Conservation (phyloP, 2,329 filamentous ascomycete genomes). For the Colletotrichum sp. region DNA sequence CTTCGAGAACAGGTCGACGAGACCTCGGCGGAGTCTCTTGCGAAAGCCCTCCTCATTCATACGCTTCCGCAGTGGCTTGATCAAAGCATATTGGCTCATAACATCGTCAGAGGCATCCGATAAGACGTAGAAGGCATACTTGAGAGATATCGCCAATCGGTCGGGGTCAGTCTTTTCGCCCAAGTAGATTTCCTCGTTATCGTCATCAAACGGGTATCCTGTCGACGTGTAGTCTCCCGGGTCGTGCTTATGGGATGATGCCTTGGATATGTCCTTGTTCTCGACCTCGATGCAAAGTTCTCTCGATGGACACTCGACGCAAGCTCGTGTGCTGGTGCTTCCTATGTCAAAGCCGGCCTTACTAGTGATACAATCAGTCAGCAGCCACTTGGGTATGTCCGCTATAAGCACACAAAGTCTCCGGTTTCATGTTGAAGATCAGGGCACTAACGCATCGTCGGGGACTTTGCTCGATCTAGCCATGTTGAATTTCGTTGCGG, state of each 20-base stretch:
- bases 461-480: not conserved
- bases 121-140: conserved; percentile 23
- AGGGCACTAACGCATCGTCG: not conserved
- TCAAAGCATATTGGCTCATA: not conserved
- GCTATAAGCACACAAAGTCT: not conserved
- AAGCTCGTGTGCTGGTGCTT: conserved; percentile 23
- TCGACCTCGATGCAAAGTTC: not conserved
- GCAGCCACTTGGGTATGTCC: not conserved
- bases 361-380: not conserved
- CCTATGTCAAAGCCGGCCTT: conserved; percentile 17
- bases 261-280: not conserved
- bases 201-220: conserved; percentile 23
- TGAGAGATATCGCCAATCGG: conserved; percentile 16
- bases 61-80: not conserved
- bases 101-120: not conserved
- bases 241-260: not conserved
- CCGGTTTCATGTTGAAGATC: not conserved
- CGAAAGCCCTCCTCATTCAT: not conserved
- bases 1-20: not conserved
- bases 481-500: not conserved
- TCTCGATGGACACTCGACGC: not conserved
- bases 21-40: not conserved
- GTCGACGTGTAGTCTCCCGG: conserved; percentile 21
- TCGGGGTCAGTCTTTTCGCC: not conserved
- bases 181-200: conserved; percentile 4